A percentile compares a stretch with the other conserved stretches of the same genome.
phyloP scores from a whole-genome alignment of 78 protist genomes.

The Dictyostelium intermedium region DNA sequence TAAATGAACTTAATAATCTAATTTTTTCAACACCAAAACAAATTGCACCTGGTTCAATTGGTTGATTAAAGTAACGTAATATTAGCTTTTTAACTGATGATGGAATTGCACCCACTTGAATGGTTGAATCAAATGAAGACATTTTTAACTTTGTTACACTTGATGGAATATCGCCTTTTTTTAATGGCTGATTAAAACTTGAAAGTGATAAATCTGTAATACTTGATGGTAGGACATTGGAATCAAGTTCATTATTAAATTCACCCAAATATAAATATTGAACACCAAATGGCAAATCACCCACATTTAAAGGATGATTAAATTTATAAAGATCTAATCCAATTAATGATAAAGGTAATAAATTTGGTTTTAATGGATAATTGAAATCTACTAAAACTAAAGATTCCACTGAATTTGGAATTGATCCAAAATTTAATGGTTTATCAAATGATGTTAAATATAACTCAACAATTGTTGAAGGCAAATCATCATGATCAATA shows the following conservation, averaged over 20 bases:
- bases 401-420: background rate
- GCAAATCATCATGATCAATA: background rate
- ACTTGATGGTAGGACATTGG: background rate
- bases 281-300: background rate
- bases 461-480: background rate
- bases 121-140: background rate
- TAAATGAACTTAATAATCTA: background rate
- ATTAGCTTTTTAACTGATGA: background rate
- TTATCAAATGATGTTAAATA: background rate
- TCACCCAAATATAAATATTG: background rate
- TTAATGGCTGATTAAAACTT: background rate
- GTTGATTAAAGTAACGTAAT: background rate
- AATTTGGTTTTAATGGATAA: background rate
- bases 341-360: background rate
- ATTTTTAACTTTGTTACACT: background rate
- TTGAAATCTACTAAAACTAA: background rate
- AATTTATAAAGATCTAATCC: background rate
- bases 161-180: background rate
- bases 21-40: background rate
- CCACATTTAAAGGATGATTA: background rate
- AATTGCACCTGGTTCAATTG: background rate
- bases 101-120: background rate
- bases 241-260: background rate
- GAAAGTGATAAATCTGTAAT: background rate
- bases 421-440: background rate